These are phyloP conservation scores for Ophiosphaerella korrae DNA, from an alignment of 2,329 filamentous ascomycete species.

Conservation along the genomic window DNA sequence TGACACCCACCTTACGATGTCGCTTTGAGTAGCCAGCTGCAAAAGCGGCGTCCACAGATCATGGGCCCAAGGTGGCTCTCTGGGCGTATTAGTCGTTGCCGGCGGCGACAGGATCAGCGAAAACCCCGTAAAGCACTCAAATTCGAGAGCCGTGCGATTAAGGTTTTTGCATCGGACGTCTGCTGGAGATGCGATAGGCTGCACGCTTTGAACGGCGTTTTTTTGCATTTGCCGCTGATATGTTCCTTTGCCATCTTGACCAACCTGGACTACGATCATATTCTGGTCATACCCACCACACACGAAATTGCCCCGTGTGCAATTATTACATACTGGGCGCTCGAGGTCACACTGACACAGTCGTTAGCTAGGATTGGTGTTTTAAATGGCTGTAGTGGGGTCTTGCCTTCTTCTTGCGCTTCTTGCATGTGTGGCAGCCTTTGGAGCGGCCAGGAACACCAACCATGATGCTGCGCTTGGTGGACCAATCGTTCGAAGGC, in stretches of 20 bases:
- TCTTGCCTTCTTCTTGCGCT: conserved; percentile 20
- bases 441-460: conserved; percentile 22
- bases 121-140: conserved; percentile 8
- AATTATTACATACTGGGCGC: conserved; percentile 15
- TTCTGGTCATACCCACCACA: conserved; percentile 17
- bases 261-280: conserved; percentile 17
- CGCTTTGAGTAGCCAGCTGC: background rate
- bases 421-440: conserved; percentile 17
- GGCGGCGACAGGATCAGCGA: conserved; percentile 7
- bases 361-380: background rate
- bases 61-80: background rate
- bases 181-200: background rate
- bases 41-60: background rate
- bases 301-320: conserved; percentile 8
- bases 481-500: background rate
- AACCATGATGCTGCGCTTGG: conserved; percentile 9
- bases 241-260: conserved; percentile 8
- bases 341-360: conserved; percentile 14
- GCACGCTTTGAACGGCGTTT: background rate
- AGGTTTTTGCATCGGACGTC: conserved; percentile 8
- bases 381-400: background rate
- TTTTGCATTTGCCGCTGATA: conserved; percentile 8
- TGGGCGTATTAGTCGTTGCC: background rate
- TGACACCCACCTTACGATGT: conserved; percentile 3
- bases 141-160: conserved; percentile 14